phyloP scores from a whole-genome alignment of 2,329 filamentous ascomycete species.

The Paradendryphiella salina region DNA sequence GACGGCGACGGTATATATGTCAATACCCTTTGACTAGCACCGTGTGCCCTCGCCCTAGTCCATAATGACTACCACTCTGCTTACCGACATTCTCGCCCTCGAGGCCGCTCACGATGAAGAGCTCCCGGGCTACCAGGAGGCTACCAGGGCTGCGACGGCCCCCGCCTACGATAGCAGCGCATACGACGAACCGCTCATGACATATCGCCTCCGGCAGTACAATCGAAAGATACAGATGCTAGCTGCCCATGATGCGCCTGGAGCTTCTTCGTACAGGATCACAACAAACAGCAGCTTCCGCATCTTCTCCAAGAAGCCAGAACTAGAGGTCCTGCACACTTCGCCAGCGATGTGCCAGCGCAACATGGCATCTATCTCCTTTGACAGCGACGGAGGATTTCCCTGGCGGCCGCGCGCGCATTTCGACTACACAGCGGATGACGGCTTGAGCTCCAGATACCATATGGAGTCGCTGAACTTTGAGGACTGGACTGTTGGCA shows the following conservation, averaged over 20 bases:
- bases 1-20: conserved; percentile 13
- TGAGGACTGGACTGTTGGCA: conserved; percentile 29
- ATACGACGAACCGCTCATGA: conserved; percentile 22
- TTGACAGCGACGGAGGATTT: conserved; percentile 35
- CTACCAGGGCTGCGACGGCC: conserved; percentile 10
- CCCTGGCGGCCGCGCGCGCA: conserved; percentile 42
- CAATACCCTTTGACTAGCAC: conserved; percentile 18
- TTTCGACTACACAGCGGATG: conserved; percentile 20
- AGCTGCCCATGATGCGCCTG: conserved; percentile 19
- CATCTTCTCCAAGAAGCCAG: conserved; percentile 41
- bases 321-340: conserved; percentile 36
- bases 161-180: conserved; percentile 27
- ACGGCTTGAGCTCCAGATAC: conserved; percentile 16
- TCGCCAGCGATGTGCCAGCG: conserved; percentile 22
- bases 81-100: conserved; percentile 21
- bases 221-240: conserved; percentile 34
- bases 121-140: conserved; percentile 33
- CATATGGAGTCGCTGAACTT: conserved; percentile 42
- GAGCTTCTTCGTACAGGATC: conserved; percentile 32
- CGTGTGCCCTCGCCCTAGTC: conserved; percentile 5
- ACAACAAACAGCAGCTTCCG: conserved; percentile 26
- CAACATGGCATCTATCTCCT: conserved; percentile 32
- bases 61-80: conserved; percentile 25
- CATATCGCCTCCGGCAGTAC: conserved; percentile 30
- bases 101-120: conserved; percentile 28